Evolutionary conservation across 2,329 filamentous ascomycete genomes (phyloP).

Genomic region (Neofusicoccum parvum): DNA sequence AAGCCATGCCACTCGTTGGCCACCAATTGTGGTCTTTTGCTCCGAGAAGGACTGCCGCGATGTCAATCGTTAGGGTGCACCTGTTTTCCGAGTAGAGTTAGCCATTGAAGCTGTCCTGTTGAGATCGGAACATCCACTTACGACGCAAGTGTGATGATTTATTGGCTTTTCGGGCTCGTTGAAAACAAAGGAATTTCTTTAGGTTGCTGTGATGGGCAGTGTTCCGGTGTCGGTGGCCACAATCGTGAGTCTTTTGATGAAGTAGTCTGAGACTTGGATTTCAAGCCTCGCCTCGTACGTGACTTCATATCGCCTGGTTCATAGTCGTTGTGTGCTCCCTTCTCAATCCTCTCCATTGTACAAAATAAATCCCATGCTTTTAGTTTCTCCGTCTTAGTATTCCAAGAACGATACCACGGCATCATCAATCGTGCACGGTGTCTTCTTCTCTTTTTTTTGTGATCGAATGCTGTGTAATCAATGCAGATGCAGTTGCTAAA

Average conservation of each 20-base stretch:
- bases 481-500: neutral
- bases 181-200: neutral
- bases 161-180: neutral
- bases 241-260: no score
- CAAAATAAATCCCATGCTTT: neutral
- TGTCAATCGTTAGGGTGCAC: no score
- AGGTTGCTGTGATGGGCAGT: no score
- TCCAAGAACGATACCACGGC: constrained; percentile 30
- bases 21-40: constrained; percentile 35
- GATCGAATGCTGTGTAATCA: neutral
- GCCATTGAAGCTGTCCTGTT: no score
- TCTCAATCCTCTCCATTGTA: neutral
- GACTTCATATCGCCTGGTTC: no score
- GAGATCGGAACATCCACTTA: neutral
- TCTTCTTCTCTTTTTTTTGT: neutral
- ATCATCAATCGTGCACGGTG: constrained; percentile 30
- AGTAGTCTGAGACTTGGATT: no score
- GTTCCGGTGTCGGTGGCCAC: no score
- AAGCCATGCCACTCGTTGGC: constrained; percentile 52
- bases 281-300: no score
- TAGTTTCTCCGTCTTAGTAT: constrained; percentile 22
- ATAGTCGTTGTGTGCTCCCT: neutral
- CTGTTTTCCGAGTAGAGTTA: no score
- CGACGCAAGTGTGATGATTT: neutral
- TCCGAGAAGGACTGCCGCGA: no score